Conservation (phyloP, 2,329 filamentous ascomycete species). For the Beauveria pseudobassiana region DNA sequence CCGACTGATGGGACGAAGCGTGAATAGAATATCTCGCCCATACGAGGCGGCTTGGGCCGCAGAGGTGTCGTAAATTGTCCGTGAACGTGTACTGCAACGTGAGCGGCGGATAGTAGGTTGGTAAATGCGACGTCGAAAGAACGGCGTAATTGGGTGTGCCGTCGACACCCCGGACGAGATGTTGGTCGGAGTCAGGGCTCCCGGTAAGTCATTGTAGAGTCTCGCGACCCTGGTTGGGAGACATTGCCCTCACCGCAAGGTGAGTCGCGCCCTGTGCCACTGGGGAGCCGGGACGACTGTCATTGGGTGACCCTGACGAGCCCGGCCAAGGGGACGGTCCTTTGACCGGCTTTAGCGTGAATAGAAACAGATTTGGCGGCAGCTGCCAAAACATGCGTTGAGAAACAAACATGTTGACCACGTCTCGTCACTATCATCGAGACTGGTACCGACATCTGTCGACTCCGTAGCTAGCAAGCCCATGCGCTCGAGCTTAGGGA, state of each 20-base stretch:
- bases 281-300: slow-evolving; percentile 48
- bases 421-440: slow-evolving; percentile 53
- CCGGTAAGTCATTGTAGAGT: slow-evolving; percentile 31
- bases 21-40: slow-evolving; percentile 87
- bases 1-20: slow-evolving; percentile 75
- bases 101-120: slow-evolving; percentile 82
- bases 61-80: slow-evolving; percentile 72
- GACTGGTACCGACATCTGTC: slow-evolving; percentile 61
- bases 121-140: slow-evolving; percentile 78
- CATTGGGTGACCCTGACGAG: slow-evolving; percentile 47
- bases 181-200: slow-evolving; percentile 29
- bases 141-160: slow-evolving; percentile 54
- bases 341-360: slow-evolving; percentile 62
- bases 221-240: slow-evolving; percentile 6
- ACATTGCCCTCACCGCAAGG: slow-evolving; percentile 13
- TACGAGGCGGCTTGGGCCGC: slow-evolving; percentile 78
- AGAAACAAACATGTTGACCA: slow-evolving; percentile 78
- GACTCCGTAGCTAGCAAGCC: slow-evolving; percentile 72
- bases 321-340: slow-evolving; percentile 32
- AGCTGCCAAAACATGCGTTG: slow-evolving; percentile 86
- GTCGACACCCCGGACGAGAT: slow-evolving; percentile 16
- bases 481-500: slow-evolving; percentile 92
- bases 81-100: slow-evolving; percentile 77
- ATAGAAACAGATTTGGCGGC: slow-evolving; percentile 78
- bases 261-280: slow-evolving; percentile 24